phyloP scores from a whole-genome alignment of 2,329 filamentous ascomycete species.

The Claviceps arundinis region DNA sequence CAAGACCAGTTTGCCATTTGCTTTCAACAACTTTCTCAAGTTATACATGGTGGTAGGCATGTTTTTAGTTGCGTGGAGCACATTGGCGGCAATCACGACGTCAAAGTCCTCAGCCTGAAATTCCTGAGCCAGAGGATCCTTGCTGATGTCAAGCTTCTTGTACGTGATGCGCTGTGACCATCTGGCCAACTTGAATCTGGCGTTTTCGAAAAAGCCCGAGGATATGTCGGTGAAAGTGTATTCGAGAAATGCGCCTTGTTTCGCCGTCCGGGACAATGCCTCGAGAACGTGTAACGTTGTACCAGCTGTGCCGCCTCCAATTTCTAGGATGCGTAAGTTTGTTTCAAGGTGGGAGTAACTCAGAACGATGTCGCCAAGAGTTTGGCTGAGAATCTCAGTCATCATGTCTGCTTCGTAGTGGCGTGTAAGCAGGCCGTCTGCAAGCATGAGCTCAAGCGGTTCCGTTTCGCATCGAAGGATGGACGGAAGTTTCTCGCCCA shows the following conservation, averaged over 20 bases:
- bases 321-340: slow-evolving; percentile 24
- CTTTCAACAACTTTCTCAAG: slow-evolving; percentile 6
- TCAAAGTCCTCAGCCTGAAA: slow-evolving; percentile 21
- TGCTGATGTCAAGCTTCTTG: slow-evolving; percentile 15
- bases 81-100: slow-evolving; percentile 24
- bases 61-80: slow-evolving; percentile 24
- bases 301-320: slow-evolving; percentile 30
- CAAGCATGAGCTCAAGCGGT: slow-evolving; percentile 16
- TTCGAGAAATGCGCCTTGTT: slow-evolving; percentile 16
- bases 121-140: slow-evolving; percentile 16
- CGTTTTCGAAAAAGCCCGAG: slow-evolving; percentile 25
- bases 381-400: not conserved
- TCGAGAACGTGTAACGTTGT: slow-evolving; percentile 24
- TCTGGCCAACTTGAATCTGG: slow-evolving; percentile 11
- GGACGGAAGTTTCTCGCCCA: slow-evolving; percentile 11
- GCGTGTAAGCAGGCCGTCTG: slow-evolving; percentile 13
- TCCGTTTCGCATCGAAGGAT: slow-evolving; percentile 14
- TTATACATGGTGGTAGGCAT: slow-evolving; percentile 12
- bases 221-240: slow-evolving; percentile 35
- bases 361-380: not conserved
- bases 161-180: slow-evolving; percentile 15
- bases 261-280: not conserved
- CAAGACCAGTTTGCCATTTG: slow-evolving; percentile 6
- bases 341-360: slow-evolving; percentile 22
- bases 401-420: slow-evolving; percentile 5